phyloP scores from a whole-genome alignment of 805 yeast species.

The Ogataea pignaliae region DNA sequence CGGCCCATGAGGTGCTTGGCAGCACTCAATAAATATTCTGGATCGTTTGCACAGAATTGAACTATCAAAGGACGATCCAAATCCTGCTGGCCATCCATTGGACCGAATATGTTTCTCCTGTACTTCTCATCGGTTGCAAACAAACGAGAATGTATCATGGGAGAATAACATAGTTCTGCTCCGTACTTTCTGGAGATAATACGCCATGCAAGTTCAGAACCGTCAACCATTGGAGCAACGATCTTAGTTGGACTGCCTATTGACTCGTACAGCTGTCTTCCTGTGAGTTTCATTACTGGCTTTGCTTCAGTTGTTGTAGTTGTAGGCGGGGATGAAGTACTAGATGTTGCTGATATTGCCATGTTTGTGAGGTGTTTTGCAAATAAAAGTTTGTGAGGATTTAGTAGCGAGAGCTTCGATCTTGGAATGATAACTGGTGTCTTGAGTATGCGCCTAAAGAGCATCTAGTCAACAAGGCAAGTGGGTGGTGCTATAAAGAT shows the following conservation, averaged over 20 bases:
- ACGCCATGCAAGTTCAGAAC: constrained; percentile 94
- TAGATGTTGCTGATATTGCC: too few relatives aligned
- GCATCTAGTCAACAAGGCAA: too few relatives aligned
- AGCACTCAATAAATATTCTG: constrained; percentile 75
- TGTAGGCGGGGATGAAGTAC: too few relatives aligned
- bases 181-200: constrained; percentile 82
- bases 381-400: too few relatives aligned
- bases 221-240: constrained; percentile 99
- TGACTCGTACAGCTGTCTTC: constrained; percentile 64
- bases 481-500: too few relatives aligned
- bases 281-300: constrained; percentile 28
- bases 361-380: too few relatives aligned
- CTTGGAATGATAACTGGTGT: too few relatives aligned
- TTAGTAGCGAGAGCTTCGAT: too few relatives aligned
- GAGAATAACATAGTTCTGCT: constrained; percentile 91
- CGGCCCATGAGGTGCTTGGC: constrained; percentile 74
- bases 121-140: constrained; percentile 85
- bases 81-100: constrained; percentile 63
- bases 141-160: constrained; percentile 91
- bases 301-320: too few relatives aligned
- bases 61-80: constrained; percentile 84
- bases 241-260: constrained; percentile 76
- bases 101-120: constrained; percentile 67
- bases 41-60: constrained; percentile 96
- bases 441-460: too few relatives aligned